phyloP scores from a whole-genome alignment of 2,329 filamentous ascomycete species.

The Graphilbum sp. region DNA sequence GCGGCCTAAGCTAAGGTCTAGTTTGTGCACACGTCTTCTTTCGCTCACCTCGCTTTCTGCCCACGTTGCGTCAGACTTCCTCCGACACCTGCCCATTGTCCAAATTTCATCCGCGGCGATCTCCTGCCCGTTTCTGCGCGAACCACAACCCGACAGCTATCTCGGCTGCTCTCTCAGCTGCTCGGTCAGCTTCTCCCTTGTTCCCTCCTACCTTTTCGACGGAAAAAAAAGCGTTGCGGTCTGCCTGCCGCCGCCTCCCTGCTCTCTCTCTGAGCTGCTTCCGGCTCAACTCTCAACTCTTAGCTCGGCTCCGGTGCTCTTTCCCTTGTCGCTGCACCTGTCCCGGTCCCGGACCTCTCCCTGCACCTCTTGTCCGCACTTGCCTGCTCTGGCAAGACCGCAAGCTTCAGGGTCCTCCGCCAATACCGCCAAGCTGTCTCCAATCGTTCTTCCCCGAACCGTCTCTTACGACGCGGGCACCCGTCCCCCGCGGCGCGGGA shows the following conservation, averaged over 20 bases:
- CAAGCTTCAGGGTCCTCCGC: background rate
- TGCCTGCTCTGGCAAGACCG: background rate
- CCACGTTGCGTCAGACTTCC: background rate
- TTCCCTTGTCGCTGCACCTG: too few species aligned
- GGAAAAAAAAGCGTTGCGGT: too few species aligned
- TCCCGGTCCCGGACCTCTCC: too few species aligned
- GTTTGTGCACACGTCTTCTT: conserved; percentile 10
- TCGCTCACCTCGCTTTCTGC: background rate
- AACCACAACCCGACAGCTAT: background rate
- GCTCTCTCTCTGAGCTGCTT: too few species aligned
- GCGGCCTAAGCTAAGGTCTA: conserved; percentile 4
- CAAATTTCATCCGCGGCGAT: background rate
- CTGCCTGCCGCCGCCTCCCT: too few species aligned
- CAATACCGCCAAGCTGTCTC: conserved; percentile 79
- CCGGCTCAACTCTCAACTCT: too few species aligned
- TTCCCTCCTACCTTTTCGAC: too few species aligned
- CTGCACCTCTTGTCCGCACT: background rate
- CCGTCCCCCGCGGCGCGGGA: conserved; percentile 49
- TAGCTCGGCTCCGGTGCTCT: too few species aligned
- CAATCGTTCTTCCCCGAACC: conserved; percentile 71
- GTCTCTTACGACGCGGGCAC: conserved; percentile 81
- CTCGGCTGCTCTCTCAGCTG: background rate
- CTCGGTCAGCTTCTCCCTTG: too few species aligned
- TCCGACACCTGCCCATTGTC: background rate
- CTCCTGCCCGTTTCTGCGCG: background rate